Evolutionary conservation across 352 stramenopile species (phyloP).

Genomic region (Globisporangium canariense): DNA sequence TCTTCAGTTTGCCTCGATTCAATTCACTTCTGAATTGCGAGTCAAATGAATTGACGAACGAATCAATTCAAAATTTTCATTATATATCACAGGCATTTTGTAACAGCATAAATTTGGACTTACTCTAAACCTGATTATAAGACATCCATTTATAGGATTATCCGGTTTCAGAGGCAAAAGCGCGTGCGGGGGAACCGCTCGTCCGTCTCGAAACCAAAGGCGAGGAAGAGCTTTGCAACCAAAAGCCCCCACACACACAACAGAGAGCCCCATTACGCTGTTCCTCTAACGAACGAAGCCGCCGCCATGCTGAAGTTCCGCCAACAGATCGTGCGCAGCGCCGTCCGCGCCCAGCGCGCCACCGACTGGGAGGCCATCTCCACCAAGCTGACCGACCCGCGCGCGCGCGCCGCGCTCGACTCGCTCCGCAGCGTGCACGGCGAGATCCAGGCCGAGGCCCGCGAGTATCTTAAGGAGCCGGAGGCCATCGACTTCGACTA

Average conservation of each 20-base stretch:
- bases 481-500: conserved; percentile 85
- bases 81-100: background rate
- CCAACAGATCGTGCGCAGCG: conserved; percentile 70
- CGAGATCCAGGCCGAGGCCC: conserved; percentile 72
- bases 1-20: background rate
- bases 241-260: conserved; percentile 5
- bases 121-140: background rate
- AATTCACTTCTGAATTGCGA: conserved; percentile 7
- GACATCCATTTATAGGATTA: background rate
- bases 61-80: background rate
- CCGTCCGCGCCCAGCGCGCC: conserved; percentile 46
- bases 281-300: conserved; percentile 11
- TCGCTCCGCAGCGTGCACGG: conserved; percentile 75
- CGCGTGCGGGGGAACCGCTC: conserved; percentile 1
- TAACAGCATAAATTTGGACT: background rate
- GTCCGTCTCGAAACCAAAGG: conserved; percentile 24
- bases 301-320: conserved; percentile 69
- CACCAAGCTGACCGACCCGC: conserved; percentile 74
- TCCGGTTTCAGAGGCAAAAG: background rate
- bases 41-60: background rate
- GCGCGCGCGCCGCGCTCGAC: conserved; percentile 71
- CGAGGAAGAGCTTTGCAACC: conserved; percentile 11
- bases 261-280: conserved; percentile 3
- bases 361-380: conserved; percentile 69
- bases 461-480: conserved; percentile 69